Conservation (phyloP, 148 eudicot genomes). For the Chenopodium berlandieri region DNA sequence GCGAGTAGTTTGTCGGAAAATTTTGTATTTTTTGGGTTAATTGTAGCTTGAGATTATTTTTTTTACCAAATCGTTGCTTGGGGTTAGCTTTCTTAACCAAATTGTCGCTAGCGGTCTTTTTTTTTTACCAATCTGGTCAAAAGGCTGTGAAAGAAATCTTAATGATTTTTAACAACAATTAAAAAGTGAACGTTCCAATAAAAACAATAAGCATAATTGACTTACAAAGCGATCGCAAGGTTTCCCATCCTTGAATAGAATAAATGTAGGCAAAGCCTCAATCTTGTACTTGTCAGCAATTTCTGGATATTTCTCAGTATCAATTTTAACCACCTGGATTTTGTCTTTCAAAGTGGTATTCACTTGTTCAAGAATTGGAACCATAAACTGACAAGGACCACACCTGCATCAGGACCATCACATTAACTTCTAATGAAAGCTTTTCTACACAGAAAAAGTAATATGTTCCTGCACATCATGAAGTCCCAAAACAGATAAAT, state of each 20-base stretch:
- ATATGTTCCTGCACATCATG: not conserved
- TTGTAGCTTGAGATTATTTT: no score
- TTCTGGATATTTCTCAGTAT: conserved; percentile 74
- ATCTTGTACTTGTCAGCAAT: conserved; percentile 71
- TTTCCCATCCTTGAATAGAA: conserved; percentile 78
- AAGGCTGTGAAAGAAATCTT: not conserved
- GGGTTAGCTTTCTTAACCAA: no score
- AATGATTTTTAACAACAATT: not conserved
- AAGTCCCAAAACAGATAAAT: not conserved
- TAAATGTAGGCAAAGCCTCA: conserved; percentile 86
- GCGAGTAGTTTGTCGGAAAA: no score
- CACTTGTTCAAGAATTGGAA: conserved; percentile 74
- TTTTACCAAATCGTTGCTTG: no score
- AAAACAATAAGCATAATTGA: conserved; percentile 14
- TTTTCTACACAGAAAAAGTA: not conserved
- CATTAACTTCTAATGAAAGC: not conserved
- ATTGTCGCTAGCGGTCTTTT: no score
- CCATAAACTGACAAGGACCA: conserved; percentile 97
- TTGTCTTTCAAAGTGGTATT: conserved; percentile 55
- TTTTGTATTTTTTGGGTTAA: no score
- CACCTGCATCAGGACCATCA: conserved; percentile 53
- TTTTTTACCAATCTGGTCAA: no score
- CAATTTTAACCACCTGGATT: conserved; percentile 82
- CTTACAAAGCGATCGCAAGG: conserved; percentile 91
- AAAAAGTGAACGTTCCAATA: not conserved